Percentiles rank a stretch among this genome's conserved stretches.
Conservation (phyloP, 2,329 filamentous ascomycete species). For the Chaetomium olivaceum region DNA sequence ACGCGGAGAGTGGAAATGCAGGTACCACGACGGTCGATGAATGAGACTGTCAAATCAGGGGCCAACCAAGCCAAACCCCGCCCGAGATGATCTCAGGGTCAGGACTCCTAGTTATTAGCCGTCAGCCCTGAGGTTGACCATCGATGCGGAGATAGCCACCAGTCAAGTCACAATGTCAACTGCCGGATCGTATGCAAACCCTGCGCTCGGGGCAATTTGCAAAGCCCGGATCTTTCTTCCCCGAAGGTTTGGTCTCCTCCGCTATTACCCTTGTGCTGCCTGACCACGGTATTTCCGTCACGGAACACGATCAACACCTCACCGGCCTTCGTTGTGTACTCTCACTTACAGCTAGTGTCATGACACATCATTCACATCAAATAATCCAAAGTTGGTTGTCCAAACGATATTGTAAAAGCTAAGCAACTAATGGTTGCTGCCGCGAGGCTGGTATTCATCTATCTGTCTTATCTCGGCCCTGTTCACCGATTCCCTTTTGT, state of each 20-base stretch:
- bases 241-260: background rate
- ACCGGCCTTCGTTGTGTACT: background rate
- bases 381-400: background rate
- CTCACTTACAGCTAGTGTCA: background rate
- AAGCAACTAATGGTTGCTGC: background rate
- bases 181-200: background rate
- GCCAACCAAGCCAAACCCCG: background rate
- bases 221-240: background rate
- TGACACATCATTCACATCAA: background rate
- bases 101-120: constrained; percentile 6
- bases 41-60: constrained; percentile 4
- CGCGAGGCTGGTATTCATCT: constrained; percentile 1
- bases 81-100: background rate
- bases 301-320: background rate
- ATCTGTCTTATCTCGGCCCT: constrained; percentile 1
- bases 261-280: no score
- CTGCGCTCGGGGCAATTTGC: background rate
- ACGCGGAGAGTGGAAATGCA: background rate
- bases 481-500: background rate
- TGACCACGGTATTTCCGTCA: no score
- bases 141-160: background rate
- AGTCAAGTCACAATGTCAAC: background rate
- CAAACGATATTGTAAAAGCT: background rate
- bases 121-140: background rate
- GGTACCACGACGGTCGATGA: background rate